Conservation (phyloP, 129 eudicot species). For the Lactuca sativa region DNA sequence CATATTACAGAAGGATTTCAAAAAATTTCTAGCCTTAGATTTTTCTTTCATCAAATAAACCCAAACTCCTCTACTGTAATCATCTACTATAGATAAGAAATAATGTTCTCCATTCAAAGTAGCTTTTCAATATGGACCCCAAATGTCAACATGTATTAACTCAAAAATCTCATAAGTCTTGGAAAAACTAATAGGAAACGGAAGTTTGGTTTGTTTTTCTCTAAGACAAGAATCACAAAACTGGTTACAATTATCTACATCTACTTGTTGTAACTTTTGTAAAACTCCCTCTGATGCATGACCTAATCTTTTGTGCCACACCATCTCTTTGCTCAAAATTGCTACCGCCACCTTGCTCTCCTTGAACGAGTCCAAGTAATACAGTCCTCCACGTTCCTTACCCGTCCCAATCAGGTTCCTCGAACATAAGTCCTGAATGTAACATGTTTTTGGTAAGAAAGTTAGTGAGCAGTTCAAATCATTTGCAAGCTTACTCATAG, state of each 20-base stretch:
- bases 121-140: neutral
- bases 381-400: neutral
- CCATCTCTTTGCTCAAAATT: neutral
- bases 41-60: too few species aligned
- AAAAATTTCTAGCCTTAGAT: neutral
- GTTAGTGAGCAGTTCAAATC: neutral
- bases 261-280: too few species aligned
- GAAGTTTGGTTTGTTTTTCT: neutral
- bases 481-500: neutral
- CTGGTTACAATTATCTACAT: too few species aligned
- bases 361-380: neutral
- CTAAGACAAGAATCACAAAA: neutral
- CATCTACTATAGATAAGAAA: too few species aligned
- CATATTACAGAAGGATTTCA: too few species aligned
- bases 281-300: neutral
- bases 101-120: neutral
- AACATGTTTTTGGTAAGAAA: neutral
- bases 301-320: neutral
- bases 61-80: neutral
- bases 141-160: neutral
- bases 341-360: neutral
- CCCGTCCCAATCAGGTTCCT: neutral
- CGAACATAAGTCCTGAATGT: neutral
- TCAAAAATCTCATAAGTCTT: neutral
- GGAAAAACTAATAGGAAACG: neutral